A percentile compares a stretch with the other conserved stretches of the same genome.
These are phyloP conservation scores for Uronychia setigera DNA, from an alignment of 73 alveolate genomes.

Conservation along the genomic window DNA sequence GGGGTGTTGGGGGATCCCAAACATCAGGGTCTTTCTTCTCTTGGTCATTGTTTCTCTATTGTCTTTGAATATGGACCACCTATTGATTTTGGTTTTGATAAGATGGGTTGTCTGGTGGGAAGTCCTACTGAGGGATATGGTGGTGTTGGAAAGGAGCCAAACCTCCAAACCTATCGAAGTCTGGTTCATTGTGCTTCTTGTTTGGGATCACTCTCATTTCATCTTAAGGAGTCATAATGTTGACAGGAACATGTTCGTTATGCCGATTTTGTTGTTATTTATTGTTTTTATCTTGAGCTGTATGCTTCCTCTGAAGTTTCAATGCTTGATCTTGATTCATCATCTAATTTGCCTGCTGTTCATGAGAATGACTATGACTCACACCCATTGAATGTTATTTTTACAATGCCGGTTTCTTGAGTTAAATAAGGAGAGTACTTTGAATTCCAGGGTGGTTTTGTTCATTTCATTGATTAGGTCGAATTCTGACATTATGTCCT, in stretches of 20 bases:
- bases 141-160: constrained; percentile 61
- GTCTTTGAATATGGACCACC: constrained; percentile 26
- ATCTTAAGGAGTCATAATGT: constrained; percentile 1
- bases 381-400: neutral
- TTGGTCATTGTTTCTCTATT: constrained; percentile 33
- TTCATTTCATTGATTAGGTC: constrained; percentile 25
- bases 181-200: constrained; percentile 41
- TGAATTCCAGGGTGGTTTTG: constrained; percentile 39
- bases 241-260: neutral
- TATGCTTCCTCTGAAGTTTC: constrained; percentile 5
- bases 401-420: constrained; percentile 32
- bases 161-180: constrained; percentile 32
- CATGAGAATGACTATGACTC: no score
- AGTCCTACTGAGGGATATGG: constrained; percentile 41
- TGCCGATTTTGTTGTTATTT: neutral
- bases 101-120: constrained; percentile 16
- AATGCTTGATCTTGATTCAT: neutral
- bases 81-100: constrained; percentile 29
- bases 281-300: constrained; percentile 4
- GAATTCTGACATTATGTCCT: constrained; percentile 16
- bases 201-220: constrained; percentile 12
- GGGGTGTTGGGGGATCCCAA: constrained; percentile 82
- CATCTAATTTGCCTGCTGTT: no score
- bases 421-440: neutral
- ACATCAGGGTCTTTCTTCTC: constrained; percentile 80